Evolutionary conservation across 192 early-diverging fungal genomes (phyloP), one percentile per base, ranked within the genome.

Genomic region (Coemansia guatemalensis): DNA sequence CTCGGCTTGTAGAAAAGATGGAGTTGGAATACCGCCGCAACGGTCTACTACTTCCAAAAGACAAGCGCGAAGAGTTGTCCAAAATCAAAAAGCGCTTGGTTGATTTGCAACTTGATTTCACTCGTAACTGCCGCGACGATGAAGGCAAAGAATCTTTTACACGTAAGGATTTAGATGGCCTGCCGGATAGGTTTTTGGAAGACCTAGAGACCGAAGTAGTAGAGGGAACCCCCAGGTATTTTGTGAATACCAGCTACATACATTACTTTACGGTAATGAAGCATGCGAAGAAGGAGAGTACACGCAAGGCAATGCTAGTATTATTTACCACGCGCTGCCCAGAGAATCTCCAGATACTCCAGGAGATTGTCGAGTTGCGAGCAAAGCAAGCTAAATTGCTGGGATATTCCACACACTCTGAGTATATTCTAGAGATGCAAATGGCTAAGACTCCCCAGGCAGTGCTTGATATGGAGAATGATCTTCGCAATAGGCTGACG

Each of bases 381-480:
- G 65, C 67, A 5, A 55, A 84, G 33, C 65, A 57, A 7, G 75
- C 83, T 9, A 55, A 70, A 39, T 51, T 93, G 14, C 60, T 91
- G 1, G 92, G 90, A 3, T 91, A 87, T 68, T 52, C 60, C 27
- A 81, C 65, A 22, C 87, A 93, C 65, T 86, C 88, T 6, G 79
- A 72, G 8, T 89, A 82, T 60, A 73, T 83, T 8, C 78, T 92
- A 24, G 87, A 90, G 53, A 74, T 81, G 20, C 86, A 85, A 25
- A 93, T 93, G 92, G 92, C 90, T 23, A 88, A 92, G 62, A 78
- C 67, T 1, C 83, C 86, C 2, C 75, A 85, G 27, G 73, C 50
- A 1, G 90, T 86, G 4, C 48, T 77, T 3, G 59, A 80, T 35
- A 92, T 92, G 74, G 68, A 89, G 47, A 55, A 77, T 1, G 77